Evolutionary conservation across 2,329 filamentous ascomycete genomes (phyloP).

Genomic region (Lecanoromycetidae sp.): DNA sequence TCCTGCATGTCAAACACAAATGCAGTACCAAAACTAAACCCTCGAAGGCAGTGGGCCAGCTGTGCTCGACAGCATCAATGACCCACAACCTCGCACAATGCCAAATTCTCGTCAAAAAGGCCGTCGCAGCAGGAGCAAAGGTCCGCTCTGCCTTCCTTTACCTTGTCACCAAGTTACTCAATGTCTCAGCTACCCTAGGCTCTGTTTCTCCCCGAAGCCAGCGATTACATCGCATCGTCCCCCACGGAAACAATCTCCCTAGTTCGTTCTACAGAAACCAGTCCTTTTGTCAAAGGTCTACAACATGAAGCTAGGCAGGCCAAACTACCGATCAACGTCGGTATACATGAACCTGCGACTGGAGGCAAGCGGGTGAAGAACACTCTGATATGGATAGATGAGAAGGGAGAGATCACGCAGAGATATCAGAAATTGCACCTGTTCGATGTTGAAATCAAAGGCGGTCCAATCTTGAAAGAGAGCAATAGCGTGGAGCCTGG

Average conservation of each 20-base stretch:
- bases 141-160: constrained; percentile 33
- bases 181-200: constrained; percentile 16
- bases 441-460: constrained; percentile 59
- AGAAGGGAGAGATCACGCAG: constrained; percentile 45
- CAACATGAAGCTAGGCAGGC: constrained; percentile 53
- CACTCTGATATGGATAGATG: constrained; percentile 54
- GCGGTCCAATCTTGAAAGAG: constrained; percentile 49
- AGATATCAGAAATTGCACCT: constrained; percentile 77
- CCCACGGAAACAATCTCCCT: constrained; percentile 58
- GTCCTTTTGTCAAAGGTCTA: constrained; percentile 65
- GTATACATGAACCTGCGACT: constrained; percentile 63
- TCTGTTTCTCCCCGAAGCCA: constrained; percentile 84
- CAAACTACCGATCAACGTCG: constrained; percentile 65
- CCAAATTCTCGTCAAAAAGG: constrained; percentile 57
- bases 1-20: background rate
- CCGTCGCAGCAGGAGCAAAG: constrained; percentile 64
- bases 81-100: constrained; percentile 70
- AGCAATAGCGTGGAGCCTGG: constrained; percentile 59
- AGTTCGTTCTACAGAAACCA: constrained; percentile 51
- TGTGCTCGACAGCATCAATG: constrained; percentile 73
- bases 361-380: constrained; percentile 46
- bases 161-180: constrained; percentile 3
- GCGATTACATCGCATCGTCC: constrained; percentile 70
- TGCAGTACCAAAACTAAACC: background rate
- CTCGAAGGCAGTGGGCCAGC: constrained; percentile 68